phyloP scores from a whole-genome alignment of 108 stramenopile genomes.

The Thalassiosira profunda region DNA sequence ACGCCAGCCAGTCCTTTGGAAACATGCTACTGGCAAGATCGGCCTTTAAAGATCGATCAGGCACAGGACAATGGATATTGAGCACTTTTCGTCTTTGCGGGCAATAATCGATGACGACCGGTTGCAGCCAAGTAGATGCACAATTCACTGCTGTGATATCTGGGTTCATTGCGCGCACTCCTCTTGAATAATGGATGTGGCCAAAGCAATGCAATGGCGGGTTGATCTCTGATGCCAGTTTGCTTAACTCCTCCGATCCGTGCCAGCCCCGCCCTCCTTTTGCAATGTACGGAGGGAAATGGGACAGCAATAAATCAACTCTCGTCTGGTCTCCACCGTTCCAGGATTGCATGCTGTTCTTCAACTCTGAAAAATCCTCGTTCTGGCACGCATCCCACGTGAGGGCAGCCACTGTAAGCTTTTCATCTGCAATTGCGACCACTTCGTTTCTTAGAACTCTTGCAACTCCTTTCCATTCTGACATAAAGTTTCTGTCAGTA shows the following conservation, averaged over 20 bases:
- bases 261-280: constrained; percentile 13
- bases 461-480: constrained; percentile 12
- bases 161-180: neutral
- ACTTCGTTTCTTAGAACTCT: constrained; percentile 5
- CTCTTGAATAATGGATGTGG: constrained; percentile 9
- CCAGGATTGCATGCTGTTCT: neutral
- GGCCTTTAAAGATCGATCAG: neutral
- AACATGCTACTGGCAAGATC: neutral
- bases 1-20: constrained; percentile 5
- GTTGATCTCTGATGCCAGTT: neutral
- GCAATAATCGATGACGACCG: constrained; percentile 17
- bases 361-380: neutral
- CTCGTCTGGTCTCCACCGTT: neutral
- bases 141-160: constrained; percentile 1
- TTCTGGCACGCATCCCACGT: constrained; percentile 6
- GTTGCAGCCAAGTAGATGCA: constrained; percentile 10
- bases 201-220: constrained; percentile 20
- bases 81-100: neutral
- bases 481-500: neutral
- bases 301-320: constrained; percentile 11
- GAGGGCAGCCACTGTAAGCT: neutral
- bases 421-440: constrained; percentile 1
- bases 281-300: neutral
- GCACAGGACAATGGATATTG: constrained; percentile 9
- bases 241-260: constrained; percentile 2